Evolutionary conservation across 73 alveolate species (phyloP).

Genomic region (Uronychia setigera): DNA sequence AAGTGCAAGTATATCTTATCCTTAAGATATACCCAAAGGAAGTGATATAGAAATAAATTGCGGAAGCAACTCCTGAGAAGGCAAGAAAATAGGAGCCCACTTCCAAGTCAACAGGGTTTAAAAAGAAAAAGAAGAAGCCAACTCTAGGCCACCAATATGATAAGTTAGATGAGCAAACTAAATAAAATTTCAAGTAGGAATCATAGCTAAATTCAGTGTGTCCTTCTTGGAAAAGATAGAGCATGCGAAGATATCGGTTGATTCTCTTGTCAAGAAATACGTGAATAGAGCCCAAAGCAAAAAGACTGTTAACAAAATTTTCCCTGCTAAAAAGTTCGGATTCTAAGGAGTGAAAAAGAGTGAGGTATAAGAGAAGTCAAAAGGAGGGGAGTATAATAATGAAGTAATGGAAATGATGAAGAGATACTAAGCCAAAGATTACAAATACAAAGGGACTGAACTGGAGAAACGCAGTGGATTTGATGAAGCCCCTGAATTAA

Average conservation of each 20-base stretch:
- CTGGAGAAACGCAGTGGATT: not conserved
- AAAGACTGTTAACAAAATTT: slow-evolving; percentile 40
- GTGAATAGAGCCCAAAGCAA: slow-evolving; percentile 15
- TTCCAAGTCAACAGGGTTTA: not conserved
- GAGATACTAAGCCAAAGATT: not conserved
- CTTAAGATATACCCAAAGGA: slow-evolving; percentile 36
- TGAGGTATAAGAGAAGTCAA: not conserved
- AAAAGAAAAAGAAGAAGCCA: not conserved
- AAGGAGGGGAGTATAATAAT: not conserved
- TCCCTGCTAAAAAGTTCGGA: slow-evolving; percentile 42
- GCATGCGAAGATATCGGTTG: not conserved
- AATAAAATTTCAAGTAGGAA: not conserved
- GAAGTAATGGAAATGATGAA: not conserved
- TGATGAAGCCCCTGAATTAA: not conserved
- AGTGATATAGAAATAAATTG: not conserved
- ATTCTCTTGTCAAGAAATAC: slow-evolving; percentile 7
- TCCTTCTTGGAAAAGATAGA: not conserved
- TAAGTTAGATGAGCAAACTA: not conserved
- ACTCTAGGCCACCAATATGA: not conserved
- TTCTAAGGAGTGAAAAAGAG: not conserved
- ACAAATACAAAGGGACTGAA: not conserved
- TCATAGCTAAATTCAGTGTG: not conserved
- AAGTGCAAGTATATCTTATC: not conserved
- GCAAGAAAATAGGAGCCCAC: not conserved
- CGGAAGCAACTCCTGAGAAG: not conserved